Percentiles rank a stretch among this genome's conserved stretches.
These are phyloP conservation scores for Leccinum subfulvum DNA, from an alignment of 1,284 basidiomycete genomes.

Conservation along the genomic window DNA sequence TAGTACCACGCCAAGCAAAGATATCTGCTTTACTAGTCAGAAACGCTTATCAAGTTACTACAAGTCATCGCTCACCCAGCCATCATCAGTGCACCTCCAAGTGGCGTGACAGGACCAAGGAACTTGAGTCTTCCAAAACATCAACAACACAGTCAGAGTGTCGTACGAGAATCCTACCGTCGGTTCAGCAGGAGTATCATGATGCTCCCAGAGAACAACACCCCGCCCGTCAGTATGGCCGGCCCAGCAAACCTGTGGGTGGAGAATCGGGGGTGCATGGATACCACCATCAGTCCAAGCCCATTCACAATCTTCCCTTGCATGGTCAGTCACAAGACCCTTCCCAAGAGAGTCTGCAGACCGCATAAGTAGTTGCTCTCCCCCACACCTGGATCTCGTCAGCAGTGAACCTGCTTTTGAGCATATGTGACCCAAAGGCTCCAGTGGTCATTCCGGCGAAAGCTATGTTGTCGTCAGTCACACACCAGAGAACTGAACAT, in stretches of 20 bases:
- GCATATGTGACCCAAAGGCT: constrained; percentile 70
- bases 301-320: constrained; percentile 69
- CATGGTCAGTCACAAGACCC: constrained; percentile 16
- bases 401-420: constrained; percentile 51
- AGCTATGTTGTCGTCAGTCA: constrained; percentile 35
- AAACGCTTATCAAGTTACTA: neutral
- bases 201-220: constrained; percentile 74
- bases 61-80: constrained; percentile 57
- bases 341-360: constrained; percentile 34
- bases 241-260: constrained; percentile 68
- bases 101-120: constrained; percentile 74
- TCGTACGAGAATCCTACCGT: constrained; percentile 36
- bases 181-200: constrained; percentile 55
- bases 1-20: constrained; percentile 48
- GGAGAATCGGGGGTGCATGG: constrained; percentile 68
- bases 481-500: neutral
- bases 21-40: constrained; percentile 41
- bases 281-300: constrained; percentile 68
- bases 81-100: constrained; percentile 75
- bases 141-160: constrained; percentile 12
- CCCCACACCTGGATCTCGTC: constrained; percentile 60
- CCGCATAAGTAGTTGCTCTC: constrained; percentile 64
- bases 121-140: constrained; percentile 48
- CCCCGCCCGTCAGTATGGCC: constrained; percentile 60
- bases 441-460: constrained; percentile 60